Percentiles rank a stretch among this genome's conserved stretches.
Evolutionary conservation across 2,329 filamentous ascomycete genomes (phyloP).

Genomic region (Diaporthe longicolla): DNA sequence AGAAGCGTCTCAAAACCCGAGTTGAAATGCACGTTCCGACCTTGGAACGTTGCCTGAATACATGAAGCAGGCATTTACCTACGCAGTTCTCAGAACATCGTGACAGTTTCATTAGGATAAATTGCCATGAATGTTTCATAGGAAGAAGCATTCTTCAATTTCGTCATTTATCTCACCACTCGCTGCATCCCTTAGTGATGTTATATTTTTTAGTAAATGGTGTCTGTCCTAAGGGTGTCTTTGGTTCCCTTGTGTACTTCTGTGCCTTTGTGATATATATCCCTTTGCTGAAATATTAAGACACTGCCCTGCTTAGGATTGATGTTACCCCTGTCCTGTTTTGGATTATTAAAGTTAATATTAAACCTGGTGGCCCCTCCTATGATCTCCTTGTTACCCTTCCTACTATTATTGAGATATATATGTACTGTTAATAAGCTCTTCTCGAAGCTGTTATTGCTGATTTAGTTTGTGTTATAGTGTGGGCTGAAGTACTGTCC

Average conservation of each 20-base stretch:
- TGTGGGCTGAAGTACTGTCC: conserved; percentile 21
- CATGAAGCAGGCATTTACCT: too few relatives aligned
- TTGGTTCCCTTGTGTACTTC: conserved; percentile 23
- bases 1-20: too few relatives aligned
- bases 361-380: conserved; percentile 21
- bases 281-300: conserved; percentile 5
- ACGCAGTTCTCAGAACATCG: too few relatives aligned
- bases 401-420: conserved; percentile 2
- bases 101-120: too few relatives aligned
- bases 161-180: too few relatives aligned
- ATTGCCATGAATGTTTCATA: too few relatives aligned
- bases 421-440: conserved; percentile 14
- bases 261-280: conserved; percentile 5
- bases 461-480: conserved; percentile 3
- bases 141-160: neutral
- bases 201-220: neutral
- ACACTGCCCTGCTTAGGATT: neutral
- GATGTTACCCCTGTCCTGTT: neutral
- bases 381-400: neutral
- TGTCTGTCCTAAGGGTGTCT: conserved; percentile 24
- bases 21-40: too few relatives aligned
- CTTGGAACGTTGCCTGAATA: too few relatives aligned
- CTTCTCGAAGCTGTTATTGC: neutral
- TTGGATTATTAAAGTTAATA: neutral
- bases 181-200: too few relatives aligned